phyloP scores from a whole-genome alignment of 768 basidiomycete species.

The Termitomyces sp. region DNA sequence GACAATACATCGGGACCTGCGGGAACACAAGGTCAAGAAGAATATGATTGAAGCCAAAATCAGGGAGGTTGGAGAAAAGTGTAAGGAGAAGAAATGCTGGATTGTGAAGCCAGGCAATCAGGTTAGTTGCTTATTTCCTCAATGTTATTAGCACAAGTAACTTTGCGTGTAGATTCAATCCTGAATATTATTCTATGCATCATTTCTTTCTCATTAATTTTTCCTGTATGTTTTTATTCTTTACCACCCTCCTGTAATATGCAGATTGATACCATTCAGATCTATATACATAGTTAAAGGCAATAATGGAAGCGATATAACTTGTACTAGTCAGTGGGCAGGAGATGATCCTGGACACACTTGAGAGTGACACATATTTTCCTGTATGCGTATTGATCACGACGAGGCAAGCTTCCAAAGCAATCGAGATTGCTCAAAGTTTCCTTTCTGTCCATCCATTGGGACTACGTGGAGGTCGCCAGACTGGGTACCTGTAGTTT shows the following conservation, averaged over 20 bases:
- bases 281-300: slow-evolving; percentile 1
- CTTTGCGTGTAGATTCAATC: slow-evolving; percentile 4
- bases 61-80: slow-evolving; percentile 70
- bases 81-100: slow-evolving; percentile 71
- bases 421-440: slow-evolving; percentile 30
- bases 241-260: not conserved
- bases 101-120: slow-evolving; percentile 44
- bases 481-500: slow-evolving; percentile 38
- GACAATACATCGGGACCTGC: slow-evolving; percentile 64
- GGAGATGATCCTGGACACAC: not conserved
- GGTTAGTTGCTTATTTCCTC: slow-evolving; percentile 10
- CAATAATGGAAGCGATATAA: not conserved
- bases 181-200: not conserved
- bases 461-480: slow-evolving; percentile 40
- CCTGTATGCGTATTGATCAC: slow-evolving; percentile 15
- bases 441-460: slow-evolving; percentile 25
- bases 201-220: not conserved
- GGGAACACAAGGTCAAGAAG: slow-evolving; percentile 72
- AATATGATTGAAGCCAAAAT: slow-evolving; percentile 80
- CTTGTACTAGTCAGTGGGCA: not conserved
- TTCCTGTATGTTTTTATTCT: not conserved
- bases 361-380: not conserved
- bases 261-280: slow-evolving; percentile 1
- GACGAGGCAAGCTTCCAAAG: slow-evolving; percentile 44
- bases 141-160: not conserved